A percentile compares a stretch with the other conserved stretches of the same genome.
phyloP scores from a whole-genome alignment of 495 filamentous ascomycete genomes.

The Pyrenula aspistea region DNA sequence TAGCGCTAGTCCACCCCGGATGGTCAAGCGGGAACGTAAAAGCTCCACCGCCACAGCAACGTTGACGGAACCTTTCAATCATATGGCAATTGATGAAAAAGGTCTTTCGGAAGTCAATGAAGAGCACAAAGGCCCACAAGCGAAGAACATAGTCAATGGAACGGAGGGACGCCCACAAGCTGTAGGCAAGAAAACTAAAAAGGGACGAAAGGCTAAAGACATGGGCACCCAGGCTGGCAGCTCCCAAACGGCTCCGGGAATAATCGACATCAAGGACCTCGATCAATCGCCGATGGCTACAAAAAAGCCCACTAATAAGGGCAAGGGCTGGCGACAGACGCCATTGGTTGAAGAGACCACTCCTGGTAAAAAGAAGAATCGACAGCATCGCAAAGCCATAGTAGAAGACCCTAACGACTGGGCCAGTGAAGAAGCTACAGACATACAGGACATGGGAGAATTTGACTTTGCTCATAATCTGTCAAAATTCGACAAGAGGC shows the following conservation, averaged over 20 bases:
- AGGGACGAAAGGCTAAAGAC: constrained; percentile 20
- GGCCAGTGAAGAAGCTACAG: constrained; percentile 92
- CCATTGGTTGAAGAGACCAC: constrained; percentile 58
- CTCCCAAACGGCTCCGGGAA: neutral
- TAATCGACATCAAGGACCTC: constrained; percentile 2
- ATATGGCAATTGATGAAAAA: constrained; percentile 20
- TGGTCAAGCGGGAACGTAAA: constrained; percentile 5
- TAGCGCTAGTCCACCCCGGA: neutral
- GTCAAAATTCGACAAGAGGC: constrained; percentile 86
- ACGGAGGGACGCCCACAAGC: constrained; percentile 8
- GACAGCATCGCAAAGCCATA: constrained; percentile 28
- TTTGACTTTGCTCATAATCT: constrained; percentile 85
- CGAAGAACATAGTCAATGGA: constrained; percentile 2
- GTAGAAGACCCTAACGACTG: constrained; percentile 67
- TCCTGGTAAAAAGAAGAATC: constrained; percentile 37
- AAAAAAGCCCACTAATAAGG: constrained; percentile 27
- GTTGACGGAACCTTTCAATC: constrained; percentile 31
- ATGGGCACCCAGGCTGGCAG: neutral
- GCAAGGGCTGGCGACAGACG: constrained; percentile 74
- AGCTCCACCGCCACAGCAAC: constrained; percentile 16
- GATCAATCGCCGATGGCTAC: constrained; percentile 7
- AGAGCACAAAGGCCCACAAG: constrained; percentile 2
- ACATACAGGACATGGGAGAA: constrained; percentile 89
- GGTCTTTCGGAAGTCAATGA: constrained; percentile 4
- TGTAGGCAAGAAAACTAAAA: constrained; percentile 15